phyloP scores from a whole-genome alignment of 2,329 filamentous ascomycete species.

The Colletotrichum salicis region DNA sequence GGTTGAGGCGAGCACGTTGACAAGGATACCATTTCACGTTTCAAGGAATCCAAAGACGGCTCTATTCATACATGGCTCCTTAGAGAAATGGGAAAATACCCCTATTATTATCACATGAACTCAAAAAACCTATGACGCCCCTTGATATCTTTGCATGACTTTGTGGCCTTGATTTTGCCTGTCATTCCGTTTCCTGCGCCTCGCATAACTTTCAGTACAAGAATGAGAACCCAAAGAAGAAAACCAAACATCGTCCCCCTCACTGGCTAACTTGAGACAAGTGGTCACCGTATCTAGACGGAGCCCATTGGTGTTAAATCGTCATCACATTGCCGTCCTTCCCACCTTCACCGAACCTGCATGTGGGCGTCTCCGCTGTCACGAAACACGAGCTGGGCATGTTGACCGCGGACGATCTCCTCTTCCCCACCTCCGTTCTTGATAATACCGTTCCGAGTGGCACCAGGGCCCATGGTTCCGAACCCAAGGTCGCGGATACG shows the following conservation, averaged over 20 bases:
- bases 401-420: constrained; percentile 58
- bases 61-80: background rate
- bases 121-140: constrained; percentile 7
- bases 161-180: background rate
- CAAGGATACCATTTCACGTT: constrained; percentile 1
- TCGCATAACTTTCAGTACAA: background rate
- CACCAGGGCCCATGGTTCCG: constrained; percentile 45
- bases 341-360: constrained; percentile 38
- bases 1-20: constrained; percentile 5
- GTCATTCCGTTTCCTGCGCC: background rate
- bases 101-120: background rate
- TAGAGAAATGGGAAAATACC: constrained; percentile 8
- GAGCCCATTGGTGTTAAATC: background rate
- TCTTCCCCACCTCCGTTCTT: constrained; percentile 34
- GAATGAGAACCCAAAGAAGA: background rate
- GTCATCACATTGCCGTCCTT: background rate
- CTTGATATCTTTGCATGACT: background rate
- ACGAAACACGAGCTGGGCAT: constrained; percentile 62
- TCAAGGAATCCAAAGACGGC: constrained; percentile 6
- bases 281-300: background rate
- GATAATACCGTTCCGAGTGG: constrained; percentile 21
- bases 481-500: constrained; percentile 60
- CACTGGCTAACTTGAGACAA: background rate
- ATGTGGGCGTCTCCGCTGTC: constrained; percentile 51
- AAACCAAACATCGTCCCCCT: background rate